Evolutionary conservation across 768 basidiomycete species (phyloP), one percentile per base, ranked within the genome.

Genomic region (Podaxis mareebaensis): DNA sequence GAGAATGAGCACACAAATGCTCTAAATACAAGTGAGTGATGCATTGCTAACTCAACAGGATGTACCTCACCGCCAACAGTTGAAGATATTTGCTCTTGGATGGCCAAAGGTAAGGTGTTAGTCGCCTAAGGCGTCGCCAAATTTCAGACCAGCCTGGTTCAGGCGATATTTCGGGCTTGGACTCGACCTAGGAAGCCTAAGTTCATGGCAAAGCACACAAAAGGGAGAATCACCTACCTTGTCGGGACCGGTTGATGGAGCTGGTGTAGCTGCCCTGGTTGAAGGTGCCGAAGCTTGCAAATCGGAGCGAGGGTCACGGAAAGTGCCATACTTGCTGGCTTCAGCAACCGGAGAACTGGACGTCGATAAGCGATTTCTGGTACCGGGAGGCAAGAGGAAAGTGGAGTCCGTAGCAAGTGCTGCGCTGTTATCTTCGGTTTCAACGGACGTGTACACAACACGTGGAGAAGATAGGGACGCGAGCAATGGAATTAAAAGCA

Each of bases 51-150:
- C 20, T 10, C 8, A 59, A 13, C 28, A 65, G 60, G 53, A 40
- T 22, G 64, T 62, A 7, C 78, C 83, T 67, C 70, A 90, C 83
- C 4, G 90, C 91, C 60, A 91, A 75, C 46, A 89, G 69, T 73
- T 95, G 93, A 3, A 96, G 80, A 62, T 80, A 81, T 36, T 72
- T 70, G 65, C 79, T 84, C 66, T 86, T 90, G 38, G 81, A 81
- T 4, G 95, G 95, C 93, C 94, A 96, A 8, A 96, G 84, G 75
- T 91, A 91, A 1, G 94, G 95, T 13, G 82, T 74, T 46, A 96
- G 79, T 53, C 84, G 84, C 53, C 78, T 77, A 62, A 96, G 76
- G 49, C 93, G 86, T 15, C 72, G 77, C 75, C 83, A 81, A 40
- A 93, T 77, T 72, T 93, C 91, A 22, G 76, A 67, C 89, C 91